Evolutionary conservation across 108 stramenopile species (phyloP).

Genomic region (Skeletonema potamos): DNA sequence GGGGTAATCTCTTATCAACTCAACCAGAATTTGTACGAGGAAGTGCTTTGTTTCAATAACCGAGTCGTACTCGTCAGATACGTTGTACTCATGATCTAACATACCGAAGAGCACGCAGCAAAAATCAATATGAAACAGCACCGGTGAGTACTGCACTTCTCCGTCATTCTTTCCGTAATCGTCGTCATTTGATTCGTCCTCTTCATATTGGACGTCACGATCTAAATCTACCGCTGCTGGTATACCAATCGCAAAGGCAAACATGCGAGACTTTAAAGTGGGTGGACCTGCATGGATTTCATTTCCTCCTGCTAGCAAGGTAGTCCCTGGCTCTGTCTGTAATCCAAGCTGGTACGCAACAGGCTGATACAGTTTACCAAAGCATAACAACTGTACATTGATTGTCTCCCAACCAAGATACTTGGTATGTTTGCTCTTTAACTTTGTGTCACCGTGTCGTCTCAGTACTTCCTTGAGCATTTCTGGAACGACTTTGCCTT

Average conservation of each 20-base stretch:
- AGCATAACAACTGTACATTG: conserved; percentile 42
- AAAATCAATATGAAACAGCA: conserved; percentile 64
- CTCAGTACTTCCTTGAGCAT: conserved; percentile 21
- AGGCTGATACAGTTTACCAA: conserved; percentile 67
- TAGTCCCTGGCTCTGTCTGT: conserved; percentile 47
- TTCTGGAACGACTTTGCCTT: conserved; percentile 12
- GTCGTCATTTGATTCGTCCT: background rate
- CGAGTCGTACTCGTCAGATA: background rate
- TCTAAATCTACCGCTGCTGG: conserved; percentile 22
- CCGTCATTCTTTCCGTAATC: conserved; percentile 46
- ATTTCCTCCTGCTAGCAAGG: conserved; percentile 67
- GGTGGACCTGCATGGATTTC: conserved; percentile 77
- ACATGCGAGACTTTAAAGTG: conserved; percentile 54
- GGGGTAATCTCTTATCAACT: conserved; percentile 52
- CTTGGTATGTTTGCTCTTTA: conserved; percentile 25
- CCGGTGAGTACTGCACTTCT: conserved; percentile 70
- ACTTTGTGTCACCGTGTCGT: conserved; percentile 11
- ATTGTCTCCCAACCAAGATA: conserved; percentile 52
- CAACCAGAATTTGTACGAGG: conserved; percentile 24
- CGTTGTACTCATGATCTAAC: conserved; percentile 37
- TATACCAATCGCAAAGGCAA: conserved; percentile 72
- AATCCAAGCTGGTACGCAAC: conserved; percentile 30
- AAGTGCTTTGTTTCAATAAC: conserved; percentile 28
- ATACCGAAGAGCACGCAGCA: conserved; percentile 59
- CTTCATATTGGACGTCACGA: background rate